Conservation (phyloP, 331 rosid genomes). For the Phaseolus coccineus region DNA sequence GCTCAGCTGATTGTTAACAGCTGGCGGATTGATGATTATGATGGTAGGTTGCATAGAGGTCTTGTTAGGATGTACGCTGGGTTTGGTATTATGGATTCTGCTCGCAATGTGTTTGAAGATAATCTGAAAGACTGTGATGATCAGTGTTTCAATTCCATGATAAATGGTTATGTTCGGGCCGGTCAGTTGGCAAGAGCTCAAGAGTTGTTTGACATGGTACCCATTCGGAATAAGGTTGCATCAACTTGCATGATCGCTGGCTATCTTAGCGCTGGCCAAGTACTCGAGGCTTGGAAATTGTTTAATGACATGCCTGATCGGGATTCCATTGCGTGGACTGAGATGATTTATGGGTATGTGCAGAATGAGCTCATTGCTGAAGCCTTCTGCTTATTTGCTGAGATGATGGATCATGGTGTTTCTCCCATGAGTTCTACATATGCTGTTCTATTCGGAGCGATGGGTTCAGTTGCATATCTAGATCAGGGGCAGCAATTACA, state of each 20-base stretch:
- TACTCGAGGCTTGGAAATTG: constrained; percentile 56
- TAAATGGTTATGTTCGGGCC: constrained; percentile 63
- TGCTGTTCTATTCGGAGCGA: constrained; percentile 73
- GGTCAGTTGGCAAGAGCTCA: constrained; percentile 65
- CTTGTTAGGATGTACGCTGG: constrained; percentile 73
- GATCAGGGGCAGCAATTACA: constrained; percentile 75
- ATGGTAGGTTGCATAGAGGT: constrained; percentile 62
- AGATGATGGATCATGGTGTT: constrained; percentile 61
- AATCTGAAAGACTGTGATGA: constrained; percentile 40
- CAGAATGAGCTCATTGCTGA: constrained; percentile 66
- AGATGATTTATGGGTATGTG: constrained; percentile 68
- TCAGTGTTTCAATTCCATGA: constrained; percentile 62
- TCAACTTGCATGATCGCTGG: constrained; percentile 69
- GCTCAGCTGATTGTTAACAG: constrained; percentile 56
- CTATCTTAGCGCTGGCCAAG: constrained; percentile 61
- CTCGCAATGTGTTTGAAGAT: constrained; percentile 47
- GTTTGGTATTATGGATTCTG: constrained; percentile 60
- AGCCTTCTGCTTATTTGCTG: constrained; percentile 56
- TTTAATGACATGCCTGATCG: constrained; percentile 65
- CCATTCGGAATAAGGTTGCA: constrained; percentile 58
- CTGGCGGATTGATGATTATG: constrained; percentile 60
- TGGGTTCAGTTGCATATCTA: constrained; percentile 76
- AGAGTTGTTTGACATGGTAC: constrained; percentile 53
- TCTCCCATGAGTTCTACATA: constrained; percentile 60
- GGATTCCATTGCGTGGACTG: constrained; percentile 75